Evolutionary conservation across 352 stramenopile species (phyloP).

Genomic region (Phytopythium sindhum): DNA sequence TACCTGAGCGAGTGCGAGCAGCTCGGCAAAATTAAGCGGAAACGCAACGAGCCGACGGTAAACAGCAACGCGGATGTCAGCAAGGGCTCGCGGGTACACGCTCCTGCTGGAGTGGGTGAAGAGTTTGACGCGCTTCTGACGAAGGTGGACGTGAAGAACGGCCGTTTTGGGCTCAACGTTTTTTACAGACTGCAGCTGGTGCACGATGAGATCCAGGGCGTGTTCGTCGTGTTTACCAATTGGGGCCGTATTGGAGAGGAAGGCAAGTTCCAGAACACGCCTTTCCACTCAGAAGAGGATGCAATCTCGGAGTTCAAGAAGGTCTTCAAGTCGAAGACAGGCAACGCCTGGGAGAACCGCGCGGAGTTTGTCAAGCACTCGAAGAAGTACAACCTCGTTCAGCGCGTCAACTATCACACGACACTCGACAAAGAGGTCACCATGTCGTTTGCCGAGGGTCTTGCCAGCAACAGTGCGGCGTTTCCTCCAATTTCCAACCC

Average conservation of each 20-base stretch:
- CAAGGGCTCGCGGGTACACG: conserved; percentile 39
- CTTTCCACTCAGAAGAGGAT: conserved; percentile 48
- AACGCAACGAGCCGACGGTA: conserved; percentile 35
- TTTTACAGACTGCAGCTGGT: conserved; percentile 79
- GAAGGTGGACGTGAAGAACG: conserved; percentile 76
- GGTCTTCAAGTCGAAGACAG: conserved; percentile 76
- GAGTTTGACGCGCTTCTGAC: conserved; percentile 55
- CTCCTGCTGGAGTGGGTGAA: conserved; percentile 20
- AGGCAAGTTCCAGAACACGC: conserved; percentile 79
- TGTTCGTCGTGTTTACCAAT: conserved; percentile 80
- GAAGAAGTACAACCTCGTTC: conserved; percentile 75
- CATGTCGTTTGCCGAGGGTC: conserved; percentile 40
- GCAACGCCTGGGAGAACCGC: conserved; percentile 58
- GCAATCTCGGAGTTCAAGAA: conserved; percentile 77
- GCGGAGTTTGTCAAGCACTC: conserved; percentile 49
- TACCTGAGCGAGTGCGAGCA: conserved; percentile 53
- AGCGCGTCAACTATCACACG: conserved; percentile 53
- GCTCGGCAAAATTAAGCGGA: conserved; percentile 54
- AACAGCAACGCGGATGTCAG: conserved; percentile 62
- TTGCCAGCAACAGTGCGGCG: conserved; percentile 13
- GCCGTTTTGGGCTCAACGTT: conserved; percentile 67
- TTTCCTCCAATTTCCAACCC: conserved; percentile 35
- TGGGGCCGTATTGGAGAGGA: conserved; percentile 72
- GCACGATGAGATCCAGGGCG: conserved; percentile 57
- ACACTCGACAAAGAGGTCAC: conserved; percentile 58